These are phyloP conservation scores for Parastagonospora nodorum DNA, from an alignment of 2,329 filamentous ascomycete species.

Conservation along the genomic window DNA sequence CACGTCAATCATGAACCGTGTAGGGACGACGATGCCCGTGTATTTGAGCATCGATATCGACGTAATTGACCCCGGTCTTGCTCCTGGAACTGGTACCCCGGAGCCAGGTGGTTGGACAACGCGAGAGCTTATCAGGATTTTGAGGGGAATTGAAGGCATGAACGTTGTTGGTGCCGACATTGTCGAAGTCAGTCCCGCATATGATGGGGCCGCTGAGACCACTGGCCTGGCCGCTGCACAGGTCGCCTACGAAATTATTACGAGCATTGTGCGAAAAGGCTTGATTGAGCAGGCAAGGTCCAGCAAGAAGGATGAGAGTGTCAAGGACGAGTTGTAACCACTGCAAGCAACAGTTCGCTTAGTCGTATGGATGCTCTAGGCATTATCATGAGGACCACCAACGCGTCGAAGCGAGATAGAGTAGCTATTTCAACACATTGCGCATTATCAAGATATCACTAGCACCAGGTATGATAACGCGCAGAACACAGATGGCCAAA, in stretches of 20 bases:
- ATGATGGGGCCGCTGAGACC: slow-evolving; percentile 78
- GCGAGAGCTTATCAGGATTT: slow-evolving; percentile 80
- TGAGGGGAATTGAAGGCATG: slow-evolving; percentile 79
- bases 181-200: slow-evolving; percentile 85
- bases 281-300: slow-evolving; percentile 47
- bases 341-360: not conserved
- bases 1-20: slow-evolving; percentile 69
- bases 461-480: no score
- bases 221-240: slow-evolving; percentile 84
- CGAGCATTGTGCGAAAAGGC: slow-evolving; percentile 69
- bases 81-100: slow-evolving; percentile 83
- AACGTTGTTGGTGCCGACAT: slow-evolving; percentile 90
- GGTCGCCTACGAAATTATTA: slow-evolving; percentile 84
- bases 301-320: slow-evolving; percentile 12
- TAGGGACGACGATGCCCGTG: slow-evolving; percentile 77
- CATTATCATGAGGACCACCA: no score
- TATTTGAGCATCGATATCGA: slow-evolving; percentile 84
- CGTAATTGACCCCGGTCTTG: slow-evolving; percentile 74
- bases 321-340: slow-evolving; percentile 38
- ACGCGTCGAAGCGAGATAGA: no score
- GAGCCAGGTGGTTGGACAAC: slow-evolving; percentile 93
- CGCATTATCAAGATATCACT: not conserved
- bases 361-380: no score
- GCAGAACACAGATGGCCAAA: no score
- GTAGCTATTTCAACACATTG: not conserved